phyloP scores from a whole-genome alignment of 257 asterid genomes.

The Solanum lycopersicoides region DNA sequence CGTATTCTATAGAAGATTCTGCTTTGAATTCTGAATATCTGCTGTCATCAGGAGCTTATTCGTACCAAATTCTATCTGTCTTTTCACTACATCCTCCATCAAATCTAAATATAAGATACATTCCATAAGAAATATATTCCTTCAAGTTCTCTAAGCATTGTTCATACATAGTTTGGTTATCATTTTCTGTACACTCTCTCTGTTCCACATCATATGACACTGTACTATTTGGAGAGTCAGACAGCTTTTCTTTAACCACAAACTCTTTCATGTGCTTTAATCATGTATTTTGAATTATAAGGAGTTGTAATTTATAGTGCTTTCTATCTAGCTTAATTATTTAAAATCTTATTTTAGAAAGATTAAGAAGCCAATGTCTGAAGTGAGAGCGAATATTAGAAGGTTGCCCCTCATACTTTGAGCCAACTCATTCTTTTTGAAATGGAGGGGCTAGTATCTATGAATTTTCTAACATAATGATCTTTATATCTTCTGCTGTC shows the following conservation, averaged over 20 bases:
- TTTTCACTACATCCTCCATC: background rate
- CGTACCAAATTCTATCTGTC: background rate
- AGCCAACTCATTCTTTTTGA: background rate
- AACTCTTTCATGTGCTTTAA: background rate
- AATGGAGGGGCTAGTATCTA: background rate
- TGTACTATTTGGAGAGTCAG: background rate
- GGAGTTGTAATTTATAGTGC: background rate
- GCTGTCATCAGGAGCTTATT: background rate
- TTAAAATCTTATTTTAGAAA: background rate
- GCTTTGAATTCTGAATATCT: background rate
- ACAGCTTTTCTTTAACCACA: background rate
- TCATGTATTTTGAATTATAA: background rate
- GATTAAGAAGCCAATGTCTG: background rate
- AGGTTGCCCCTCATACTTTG: background rate
- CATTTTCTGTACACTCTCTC: background rate
- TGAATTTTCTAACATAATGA: background rate
- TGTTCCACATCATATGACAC: background rate
- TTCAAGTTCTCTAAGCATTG: background rate
- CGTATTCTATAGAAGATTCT: background rate
- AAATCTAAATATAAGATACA: background rate
- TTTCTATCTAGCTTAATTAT: background rate
- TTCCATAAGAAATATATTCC: background rate
- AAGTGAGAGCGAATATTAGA: background rate
- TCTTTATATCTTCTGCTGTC: background rate
- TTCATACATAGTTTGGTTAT: background rate